phyloP scores from a whole-genome alignment of 768 basidiomycete species.

The Tricholoma matsutake region DNA sequence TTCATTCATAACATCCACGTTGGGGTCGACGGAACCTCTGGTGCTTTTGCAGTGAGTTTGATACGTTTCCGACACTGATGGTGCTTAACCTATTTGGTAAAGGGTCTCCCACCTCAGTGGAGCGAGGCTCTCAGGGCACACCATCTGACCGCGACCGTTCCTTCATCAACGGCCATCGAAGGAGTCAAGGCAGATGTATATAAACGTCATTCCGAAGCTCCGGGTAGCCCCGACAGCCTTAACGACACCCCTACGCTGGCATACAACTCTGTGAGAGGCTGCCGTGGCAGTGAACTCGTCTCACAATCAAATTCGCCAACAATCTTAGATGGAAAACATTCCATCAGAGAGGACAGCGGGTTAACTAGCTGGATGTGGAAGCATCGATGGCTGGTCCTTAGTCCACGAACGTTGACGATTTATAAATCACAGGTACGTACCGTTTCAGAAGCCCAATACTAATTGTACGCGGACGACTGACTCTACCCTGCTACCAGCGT shows the following conservation, averaged over 20 bases:
- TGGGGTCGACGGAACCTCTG: slow-evolving; percentile 28
- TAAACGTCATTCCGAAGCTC: neutral
- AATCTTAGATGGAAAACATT: slow-evolving; percentile 56
- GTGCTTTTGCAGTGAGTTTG: slow-evolving; percentile 28
- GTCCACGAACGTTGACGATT: slow-evolving; percentile 60
- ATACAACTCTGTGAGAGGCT: slow-evolving; percentile 4
- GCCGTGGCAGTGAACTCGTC: slow-evolving; percentile 2
- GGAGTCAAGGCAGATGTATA: slow-evolving; percentile 5
- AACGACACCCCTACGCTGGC: slow-evolving; percentile 13
- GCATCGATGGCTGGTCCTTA: slow-evolving; percentile 73
- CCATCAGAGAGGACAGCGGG: slow-evolving; percentile 70
- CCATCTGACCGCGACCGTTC: neutral
- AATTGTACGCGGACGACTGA: neutral
- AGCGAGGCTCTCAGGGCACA: slow-evolving; percentile 5
- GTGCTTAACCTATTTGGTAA: neutral
- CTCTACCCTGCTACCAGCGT: neutral
- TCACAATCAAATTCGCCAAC: slow-evolving; percentile 24
- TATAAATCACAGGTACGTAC: slow-evolving; percentile 73
- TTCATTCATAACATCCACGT: slow-evolving; percentile 42
- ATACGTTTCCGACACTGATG: neutral
- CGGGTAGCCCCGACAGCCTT: slow-evolving; percentile 3
- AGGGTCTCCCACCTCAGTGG: slow-evolving; percentile 18
- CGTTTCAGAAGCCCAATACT: neutral
- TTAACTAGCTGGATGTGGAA: slow-evolving; percentile 76
- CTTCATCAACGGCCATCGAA: neutral